Evolutionary conservation across 129 eudicot species (phyloP).

Genomic region (Glebionis coronaria): DNA sequence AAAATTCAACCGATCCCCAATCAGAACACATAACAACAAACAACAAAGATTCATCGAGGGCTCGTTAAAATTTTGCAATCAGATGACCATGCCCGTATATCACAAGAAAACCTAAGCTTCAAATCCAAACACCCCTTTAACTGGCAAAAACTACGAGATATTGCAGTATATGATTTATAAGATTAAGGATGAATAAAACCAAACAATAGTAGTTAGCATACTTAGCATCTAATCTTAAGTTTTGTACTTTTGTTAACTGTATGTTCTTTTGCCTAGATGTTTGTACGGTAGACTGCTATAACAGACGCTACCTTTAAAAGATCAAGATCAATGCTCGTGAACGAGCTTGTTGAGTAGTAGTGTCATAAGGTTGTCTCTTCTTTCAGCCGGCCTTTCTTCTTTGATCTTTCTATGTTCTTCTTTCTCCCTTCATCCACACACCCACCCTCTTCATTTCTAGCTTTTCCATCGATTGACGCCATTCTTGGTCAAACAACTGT

Average conservation of each 20-base stretch:
- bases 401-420: constrained; percentile 66
- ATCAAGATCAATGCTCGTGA: constrained; percentile 35
- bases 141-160: not conserved
- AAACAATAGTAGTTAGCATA: constrained; percentile 25
- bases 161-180: not conserved
- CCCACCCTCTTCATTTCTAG: constrained; percentile 64
- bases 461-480: constrained; percentile 72
- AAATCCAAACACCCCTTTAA: not conserved
- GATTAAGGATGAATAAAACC: too few relatives aligned
- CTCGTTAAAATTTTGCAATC: not conserved
- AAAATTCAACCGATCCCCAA: not conserved
- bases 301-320: constrained; percentile 5
- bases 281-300: constrained; percentile 24
- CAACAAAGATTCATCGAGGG: not conserved
- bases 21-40: not conserved
- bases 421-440: constrained; percentile 65
- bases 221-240: constrained; percentile 18
- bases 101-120: not conserved
- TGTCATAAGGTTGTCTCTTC: constrained; percentile 70
- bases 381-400: constrained; percentile 75
- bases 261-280: constrained; percentile 14
- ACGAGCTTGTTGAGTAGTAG: constrained; percentile 60
- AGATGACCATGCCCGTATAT: not conserved
- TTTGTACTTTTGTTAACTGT: constrained; percentile 14
- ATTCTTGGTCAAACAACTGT: constrained; percentile 61